Conservation (phyloP, 805 yeast genomes). For the Starmerella etchellsii region DNA sequence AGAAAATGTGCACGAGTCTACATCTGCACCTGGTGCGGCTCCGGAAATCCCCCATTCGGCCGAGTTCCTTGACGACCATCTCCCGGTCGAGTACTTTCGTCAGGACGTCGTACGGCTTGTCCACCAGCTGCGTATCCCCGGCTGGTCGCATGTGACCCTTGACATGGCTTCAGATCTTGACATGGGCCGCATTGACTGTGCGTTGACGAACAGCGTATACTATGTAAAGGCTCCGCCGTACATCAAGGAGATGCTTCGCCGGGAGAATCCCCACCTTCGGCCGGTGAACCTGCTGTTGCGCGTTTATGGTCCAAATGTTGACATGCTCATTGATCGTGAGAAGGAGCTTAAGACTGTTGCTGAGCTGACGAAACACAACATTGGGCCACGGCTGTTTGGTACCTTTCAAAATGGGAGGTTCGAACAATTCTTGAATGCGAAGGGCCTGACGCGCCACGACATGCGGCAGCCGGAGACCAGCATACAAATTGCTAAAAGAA, state of each 20-base stretch:
- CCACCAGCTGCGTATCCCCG: slow-evolving; percentile 52
- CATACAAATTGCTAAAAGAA: slow-evolving; percentile 82
- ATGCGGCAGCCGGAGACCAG: slow-evolving; percentile 64
- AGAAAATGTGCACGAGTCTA: too few relatives aligned
- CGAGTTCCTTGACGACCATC: slow-evolving; percentile 54
- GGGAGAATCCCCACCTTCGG: slow-evolving; percentile 24
- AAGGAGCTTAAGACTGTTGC: slow-evolving; percentile 60
- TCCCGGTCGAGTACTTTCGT: slow-evolving; percentile 76
- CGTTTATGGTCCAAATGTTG: slow-evolving; percentile 81
- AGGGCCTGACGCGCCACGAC: slow-evolving; percentile 59
- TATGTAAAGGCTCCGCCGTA: slow-evolving; percentile 47
- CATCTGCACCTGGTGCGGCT: too few relatives aligned
- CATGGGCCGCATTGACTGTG: slow-evolving; percentile 70
- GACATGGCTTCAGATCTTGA: slow-evolving; percentile 35
- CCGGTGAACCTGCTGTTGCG: slow-evolving; percentile 56
- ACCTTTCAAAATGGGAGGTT: slow-evolving; percentile 86
- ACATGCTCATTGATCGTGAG: slow-evolving; percentile 72
- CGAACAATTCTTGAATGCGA: slow-evolving; percentile 81
- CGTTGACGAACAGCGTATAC: slow-evolving; percentile 82
- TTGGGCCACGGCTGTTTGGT: slow-evolving; percentile 83
- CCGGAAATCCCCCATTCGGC: slow-evolving; percentile 30
- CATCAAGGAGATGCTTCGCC: slow-evolving; percentile 27
- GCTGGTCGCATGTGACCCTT: slow-evolving; percentile 54
- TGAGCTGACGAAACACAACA: slow-evolving; percentile 59
- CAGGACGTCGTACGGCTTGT: slow-evolving; percentile 60